Base-by-base conservation (phyloP, 176 grass and related monocot species). In the Oryza punctata region DNA sequence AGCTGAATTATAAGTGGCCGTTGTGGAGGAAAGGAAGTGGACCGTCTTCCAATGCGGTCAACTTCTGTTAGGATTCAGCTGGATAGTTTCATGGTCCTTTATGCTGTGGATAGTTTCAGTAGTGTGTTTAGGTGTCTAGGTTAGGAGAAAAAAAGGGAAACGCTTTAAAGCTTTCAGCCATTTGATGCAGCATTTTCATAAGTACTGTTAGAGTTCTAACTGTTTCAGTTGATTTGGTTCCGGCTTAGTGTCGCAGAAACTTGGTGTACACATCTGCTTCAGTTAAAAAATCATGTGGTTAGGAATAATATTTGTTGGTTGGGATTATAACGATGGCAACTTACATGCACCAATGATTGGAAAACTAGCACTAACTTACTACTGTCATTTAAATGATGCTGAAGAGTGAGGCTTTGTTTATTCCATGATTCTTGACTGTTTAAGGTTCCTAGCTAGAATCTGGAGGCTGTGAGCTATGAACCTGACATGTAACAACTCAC, bases 1-100 rank as follows among this genome's bases (percentile, higher is more conserved):
- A 54, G 84, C 63, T 83, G 47, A 83, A 75, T 43, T 78, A 24
- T 29, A 52, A 75, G 75, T 90, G 63, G 30, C 84, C 75, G 88
- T 83, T 83, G 69, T 75, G 40, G 69, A 79, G 29, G 72, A 72
- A 35, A 81, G 43, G 69, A 65, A 67, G 71, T 66, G 70, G 41
- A 66, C 57, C 77, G 5, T 79, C 71, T 81, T 69, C 41, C 26
- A 47, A 35, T 54, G 29, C 77, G 50, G 29, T 52, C 25, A 73
- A 72, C 57, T 73, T 82, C 44, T 66, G 57, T 67, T 70, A 67
- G 33, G 0, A 15, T 78, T 90, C 33, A 12, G 18, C 60, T 76
- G 50, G 10, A 37, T 77, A 59, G 67, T 32, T 64, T 78, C 63
- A 54, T 54, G 50, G 50, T 54, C 11, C 30, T 50, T 23, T 65